phyloP scores from a whole-genome alignment of 495 filamentous ascomycete species.

The Beverwykella pulmonaria region DNA sequence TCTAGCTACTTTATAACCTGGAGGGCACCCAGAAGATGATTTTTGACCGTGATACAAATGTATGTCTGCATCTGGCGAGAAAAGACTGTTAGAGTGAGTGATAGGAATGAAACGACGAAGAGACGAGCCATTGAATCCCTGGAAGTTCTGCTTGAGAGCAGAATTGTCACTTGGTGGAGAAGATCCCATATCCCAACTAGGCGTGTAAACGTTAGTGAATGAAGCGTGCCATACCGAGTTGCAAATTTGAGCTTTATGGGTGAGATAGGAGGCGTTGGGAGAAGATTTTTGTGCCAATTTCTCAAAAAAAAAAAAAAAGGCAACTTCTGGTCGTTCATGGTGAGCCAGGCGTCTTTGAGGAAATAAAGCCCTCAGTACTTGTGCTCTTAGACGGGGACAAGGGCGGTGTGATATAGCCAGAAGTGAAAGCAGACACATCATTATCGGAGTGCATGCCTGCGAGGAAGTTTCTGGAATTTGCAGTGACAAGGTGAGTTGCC shows the following conservation, averaged over 20 bases:
- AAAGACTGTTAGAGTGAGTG: constrained; percentile 9
- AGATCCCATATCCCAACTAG: background rate
- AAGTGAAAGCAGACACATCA: background rate
- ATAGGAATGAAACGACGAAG: background rate
- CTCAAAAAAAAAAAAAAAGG: constrained; percentile 16
- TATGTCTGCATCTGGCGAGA: background rate
- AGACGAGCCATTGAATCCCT: background rate
- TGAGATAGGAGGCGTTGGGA: constrained; percentile 17
- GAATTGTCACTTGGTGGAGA: background rate
- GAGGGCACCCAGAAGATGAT: background rate
- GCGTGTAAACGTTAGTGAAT: background rate
- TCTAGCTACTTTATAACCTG: background rate
- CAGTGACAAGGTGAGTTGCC: background rate
- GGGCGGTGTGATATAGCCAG: constrained; percentile 24
- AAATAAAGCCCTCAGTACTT: constrained; percentile 23
- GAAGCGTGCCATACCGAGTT: background rate
- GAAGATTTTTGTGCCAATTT: background rate
- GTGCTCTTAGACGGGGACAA: constrained; percentile 29
- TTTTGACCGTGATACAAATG: background rate
- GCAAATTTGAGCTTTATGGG: constrained; percentile 12
- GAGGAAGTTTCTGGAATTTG: background rate
- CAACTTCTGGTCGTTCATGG: constrained; percentile 28
- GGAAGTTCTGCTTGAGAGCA: background rate
- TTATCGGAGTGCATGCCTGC: constrained; percentile 22
- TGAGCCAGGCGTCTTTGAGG: constrained; percentile 26